Evolutionary conservation across 352 stramenopile species (phyloP).

Genomic region (Phytopythium boreale): DNA sequence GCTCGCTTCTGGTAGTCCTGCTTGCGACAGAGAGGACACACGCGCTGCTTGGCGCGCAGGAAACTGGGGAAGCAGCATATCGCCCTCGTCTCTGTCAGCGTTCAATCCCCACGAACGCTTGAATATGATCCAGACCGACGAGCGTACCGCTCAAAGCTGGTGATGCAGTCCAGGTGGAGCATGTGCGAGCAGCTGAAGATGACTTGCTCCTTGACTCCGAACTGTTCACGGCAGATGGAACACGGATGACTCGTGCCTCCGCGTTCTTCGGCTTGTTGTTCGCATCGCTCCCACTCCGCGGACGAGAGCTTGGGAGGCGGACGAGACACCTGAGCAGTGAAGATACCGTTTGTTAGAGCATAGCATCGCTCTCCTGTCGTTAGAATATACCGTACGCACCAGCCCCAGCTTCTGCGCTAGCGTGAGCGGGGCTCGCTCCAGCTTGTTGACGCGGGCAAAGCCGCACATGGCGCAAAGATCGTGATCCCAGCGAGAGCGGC

Average conservation of each 20-base stretch:
- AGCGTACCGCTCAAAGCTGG: constrained; percentile 71
- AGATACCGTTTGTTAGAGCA: too few species aligned
- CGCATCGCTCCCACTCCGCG: constrained; percentile 70
- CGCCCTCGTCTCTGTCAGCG: not conserved
- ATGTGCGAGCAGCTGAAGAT: constrained; percentile 88
- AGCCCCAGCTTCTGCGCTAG: constrained; percentile 74
- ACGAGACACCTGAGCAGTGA: constrained; percentile 29
- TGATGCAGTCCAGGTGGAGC: constrained; percentile 78
- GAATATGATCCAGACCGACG: not conserved
- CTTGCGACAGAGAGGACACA: constrained; percentile 83
- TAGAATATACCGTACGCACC: constrained; percentile 18
- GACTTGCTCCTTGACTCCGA: constrained; percentile 73
- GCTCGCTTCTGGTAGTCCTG: constrained; percentile 78
- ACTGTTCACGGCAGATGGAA: constrained; percentile 76
- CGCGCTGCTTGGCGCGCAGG: constrained; percentile 66
- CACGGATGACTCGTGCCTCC: constrained; percentile 67
- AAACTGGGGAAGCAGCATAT: constrained; percentile 30
- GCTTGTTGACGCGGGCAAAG: constrained; percentile 16
- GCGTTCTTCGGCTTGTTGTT: constrained; percentile 57
- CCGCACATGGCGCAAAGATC: constrained; percentile 52
- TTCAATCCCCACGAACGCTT: too few species aligned
- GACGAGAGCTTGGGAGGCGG: constrained; percentile 60
- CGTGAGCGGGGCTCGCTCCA: constrained; percentile 34
- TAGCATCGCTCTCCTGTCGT: too few species aligned
- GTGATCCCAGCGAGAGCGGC: constrained; percentile 5